phyloP scores from a whole-genome alignment of 495 filamentous ascomycete genomes.

The Penicillium paxilli region DNA sequence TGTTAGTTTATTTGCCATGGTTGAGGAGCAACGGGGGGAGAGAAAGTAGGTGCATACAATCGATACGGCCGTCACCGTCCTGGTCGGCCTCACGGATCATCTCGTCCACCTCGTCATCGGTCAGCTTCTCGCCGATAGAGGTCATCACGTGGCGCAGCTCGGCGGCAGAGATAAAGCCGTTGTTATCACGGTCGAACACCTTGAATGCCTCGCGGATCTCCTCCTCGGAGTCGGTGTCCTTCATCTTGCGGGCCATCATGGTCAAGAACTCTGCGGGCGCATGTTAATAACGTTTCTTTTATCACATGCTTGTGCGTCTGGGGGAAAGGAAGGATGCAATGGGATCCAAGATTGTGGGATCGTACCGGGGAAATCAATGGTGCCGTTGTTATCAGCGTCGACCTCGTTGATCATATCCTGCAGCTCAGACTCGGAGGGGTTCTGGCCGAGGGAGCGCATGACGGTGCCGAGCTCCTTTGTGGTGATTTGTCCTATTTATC shows the following conservation, averaged over 20 bases:
- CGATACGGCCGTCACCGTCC: conserved; percentile 95
- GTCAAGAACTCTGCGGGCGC: conserved; percentile 82
- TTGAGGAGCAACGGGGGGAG: not conserved
- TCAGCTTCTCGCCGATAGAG: conserved; percentile 98
- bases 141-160: conserved; percentile 99
- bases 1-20: not conserved
- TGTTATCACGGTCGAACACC: conserved; percentile 99
- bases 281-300: conserved; percentile 8
- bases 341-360: not conserved
- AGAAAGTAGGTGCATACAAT: conserved; percentile 61
- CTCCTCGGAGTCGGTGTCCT: conserved; percentile 99
- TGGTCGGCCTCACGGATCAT: conserved; percentile 99
- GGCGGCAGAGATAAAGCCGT: conserved; percentile 97
- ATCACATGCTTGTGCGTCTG: not conserved
- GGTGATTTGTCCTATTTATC: conserved; percentile 85
- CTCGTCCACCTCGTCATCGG: conserved; percentile 99
- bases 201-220: conserved; percentile 95
- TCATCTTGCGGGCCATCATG: conserved; percentile 99
- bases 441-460: conserved; percentile 99
- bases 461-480: conserved; percentile 99
- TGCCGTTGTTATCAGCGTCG: conserved; percentile 99
- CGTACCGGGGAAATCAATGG: conserved; percentile 96
- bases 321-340: not conserved
- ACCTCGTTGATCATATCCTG: conserved; percentile 99
- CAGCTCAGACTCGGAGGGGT: conserved; percentile 96